Evolutionary conservation across 345 rosid species (phyloP).

Genomic region (Bruguiera sexangula): DNA sequence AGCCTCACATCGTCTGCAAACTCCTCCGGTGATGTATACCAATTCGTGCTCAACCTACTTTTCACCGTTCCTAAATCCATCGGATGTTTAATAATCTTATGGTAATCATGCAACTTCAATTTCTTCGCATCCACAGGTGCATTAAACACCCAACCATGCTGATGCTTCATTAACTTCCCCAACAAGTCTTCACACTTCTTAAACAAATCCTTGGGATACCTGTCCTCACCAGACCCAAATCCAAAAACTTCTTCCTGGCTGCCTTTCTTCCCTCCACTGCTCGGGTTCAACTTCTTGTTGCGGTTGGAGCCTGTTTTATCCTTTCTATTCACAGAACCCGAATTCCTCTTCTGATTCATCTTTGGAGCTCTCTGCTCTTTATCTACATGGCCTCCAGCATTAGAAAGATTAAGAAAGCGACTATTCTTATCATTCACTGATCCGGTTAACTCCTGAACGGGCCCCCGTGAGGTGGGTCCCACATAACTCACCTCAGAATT

Average conservation of each 20-base stretch:
- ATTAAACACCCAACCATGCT: conserved; percentile 83
- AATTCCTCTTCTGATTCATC: conserved; percentile 28
- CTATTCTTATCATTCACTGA: conserved; percentile 21
- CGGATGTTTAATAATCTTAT: conserved; percentile 62
- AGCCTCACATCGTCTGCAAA: conserved; percentile 86
- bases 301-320: conserved; percentile 28
- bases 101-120: conserved; percentile 76
- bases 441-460: no score
- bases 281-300: conserved; percentile 46
- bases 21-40: conserved; percentile 63
- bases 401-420: conserved; percentile 12
- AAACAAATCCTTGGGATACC: conserved; percentile 42
- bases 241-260: conserved; percentile 22
- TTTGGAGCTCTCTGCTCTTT: conserved; percentile 35
- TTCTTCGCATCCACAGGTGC: conserved; percentile 69
- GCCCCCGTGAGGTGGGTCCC: conserved; percentile 15
- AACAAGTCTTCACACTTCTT: conserved; percentile 61
- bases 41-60: conserved; percentile 52
- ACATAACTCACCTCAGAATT: conserved; percentile 55
- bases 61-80: conserved; percentile 95
- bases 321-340: conserved; percentile 19
- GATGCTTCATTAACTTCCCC: conserved; percentile 73
- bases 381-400: conserved; percentile 22
- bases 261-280: conserved; percentile 2
- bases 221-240: conserved; percentile 28